Conservation (phyloP, 495 filamentous ascomycete genomes). For the Penicillium simplicissimum region DNA sequence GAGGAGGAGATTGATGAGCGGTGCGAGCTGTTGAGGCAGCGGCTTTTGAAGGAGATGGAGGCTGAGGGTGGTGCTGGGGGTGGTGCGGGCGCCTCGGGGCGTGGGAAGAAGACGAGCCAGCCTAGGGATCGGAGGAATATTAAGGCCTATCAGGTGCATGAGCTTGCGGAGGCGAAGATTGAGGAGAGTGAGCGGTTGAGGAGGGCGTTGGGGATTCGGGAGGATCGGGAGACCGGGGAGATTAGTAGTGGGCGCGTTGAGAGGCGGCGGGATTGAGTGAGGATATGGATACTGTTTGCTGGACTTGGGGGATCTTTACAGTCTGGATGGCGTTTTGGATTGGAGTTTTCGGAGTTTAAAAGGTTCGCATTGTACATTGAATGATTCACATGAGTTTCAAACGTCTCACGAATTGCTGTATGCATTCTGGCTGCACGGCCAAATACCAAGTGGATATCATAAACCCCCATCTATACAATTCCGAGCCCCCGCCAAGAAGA, state of each 20-base stretch:
- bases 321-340: neutral
- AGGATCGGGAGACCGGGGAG: conserved; percentile 89
- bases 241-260: conserved; percentile 48
- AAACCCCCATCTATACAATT: conserved; percentile 29
- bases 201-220: conserved; percentile 83
- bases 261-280: conserved; percentile 30
- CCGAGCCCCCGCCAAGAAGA: neutral
- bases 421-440: conserved; percentile 15
- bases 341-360: neutral
- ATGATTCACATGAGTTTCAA: neutral
- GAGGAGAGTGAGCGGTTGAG: conserved; percentile 88
- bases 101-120: conserved; percentile 4
- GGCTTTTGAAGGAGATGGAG: conserved; percentile 39
- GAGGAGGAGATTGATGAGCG: conserved; percentile 45
- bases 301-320: neutral
- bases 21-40: conserved; percentile 33
- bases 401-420: conserved; percentile 5
- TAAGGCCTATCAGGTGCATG: conserved; percentile 94
- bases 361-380: neutral
- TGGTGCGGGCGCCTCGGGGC: conserved; percentile 10
- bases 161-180: conserved; percentile 93
- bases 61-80: conserved; percentile 8
- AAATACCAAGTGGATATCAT: conserved; percentile 28
- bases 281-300: neutral
- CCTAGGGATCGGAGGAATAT: conserved; percentile 53